phyloP scores from a whole-genome alignment of 1,284 basidiomycete genomes.

The Ceratobasidium sp. region DNA sequence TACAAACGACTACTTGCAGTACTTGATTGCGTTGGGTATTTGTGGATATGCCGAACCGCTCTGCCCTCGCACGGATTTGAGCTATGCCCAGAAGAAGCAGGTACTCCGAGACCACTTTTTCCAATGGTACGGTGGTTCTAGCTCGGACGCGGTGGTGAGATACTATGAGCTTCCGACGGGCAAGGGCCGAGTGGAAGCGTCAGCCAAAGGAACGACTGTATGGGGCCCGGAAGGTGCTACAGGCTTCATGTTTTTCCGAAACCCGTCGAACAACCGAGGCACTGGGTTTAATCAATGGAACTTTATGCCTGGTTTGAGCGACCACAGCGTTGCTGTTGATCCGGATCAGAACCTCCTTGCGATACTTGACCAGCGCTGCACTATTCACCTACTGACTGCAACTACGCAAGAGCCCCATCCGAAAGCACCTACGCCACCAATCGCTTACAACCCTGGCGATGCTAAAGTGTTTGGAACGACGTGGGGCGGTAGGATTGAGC shows the following conservation, averaged over 20 bases:
- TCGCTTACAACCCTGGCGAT: neutral
- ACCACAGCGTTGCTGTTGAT: neutral
- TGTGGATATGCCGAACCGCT: slow-evolving; percentile 15
- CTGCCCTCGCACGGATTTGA: slow-evolving; percentile 8
- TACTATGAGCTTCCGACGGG: neutral
- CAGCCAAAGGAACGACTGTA: neutral
- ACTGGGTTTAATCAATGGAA: slow-evolving; percentile 12
- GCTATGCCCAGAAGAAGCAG: slow-evolving; percentile 13
- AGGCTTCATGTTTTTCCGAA: slow-evolving; percentile 17
- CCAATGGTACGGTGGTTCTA: neutral
- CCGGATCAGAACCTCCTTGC: neutral
- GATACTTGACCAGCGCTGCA: neutral
- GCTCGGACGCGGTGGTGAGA: too few relatives aligned
- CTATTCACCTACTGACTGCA: neutral
- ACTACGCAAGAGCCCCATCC: slow-evolving; percentile 2
- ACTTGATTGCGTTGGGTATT: slow-evolving; percentile 11
- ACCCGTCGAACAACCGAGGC: neutral
- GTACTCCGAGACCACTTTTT: slow-evolving; percentile 1
- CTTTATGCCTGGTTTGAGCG: neutral
- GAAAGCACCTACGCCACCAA: neutral
- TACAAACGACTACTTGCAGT: neutral
- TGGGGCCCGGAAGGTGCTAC: neutral
- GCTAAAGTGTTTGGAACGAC: neutral
- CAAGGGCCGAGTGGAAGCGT: neutral
- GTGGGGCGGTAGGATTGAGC: neutral